These are phyloP conservation scores for Umbilicaria muhlenbergii DNA, from an alignment of 495 filamentous ascomycete genomes.

Conservation along the genomic window DNA sequence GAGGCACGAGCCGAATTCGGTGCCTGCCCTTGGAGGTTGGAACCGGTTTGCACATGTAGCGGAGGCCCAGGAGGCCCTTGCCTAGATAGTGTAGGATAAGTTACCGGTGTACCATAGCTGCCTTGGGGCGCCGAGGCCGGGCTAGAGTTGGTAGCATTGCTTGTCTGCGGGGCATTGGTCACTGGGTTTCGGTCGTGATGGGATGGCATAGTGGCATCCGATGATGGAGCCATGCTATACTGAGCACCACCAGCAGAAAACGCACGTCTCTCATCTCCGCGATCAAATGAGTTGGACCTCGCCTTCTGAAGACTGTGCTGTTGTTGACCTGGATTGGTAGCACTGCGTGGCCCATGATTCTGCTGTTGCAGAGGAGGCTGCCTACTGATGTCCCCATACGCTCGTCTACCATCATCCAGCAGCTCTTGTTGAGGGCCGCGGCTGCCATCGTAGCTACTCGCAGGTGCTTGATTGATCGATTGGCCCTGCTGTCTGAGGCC, in stretches of 20 bases:
- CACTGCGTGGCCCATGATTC: slow-evolving; percentile 5
- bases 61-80: background rate
- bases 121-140: background rate
- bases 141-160: slow-evolving; percentile 4
- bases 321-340: slow-evolving; percentile 6
- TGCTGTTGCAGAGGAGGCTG: slow-evolving; percentile 3
- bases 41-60: background rate
- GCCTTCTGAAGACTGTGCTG: background rate
- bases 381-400: background rate
- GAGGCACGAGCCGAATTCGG: background rate
- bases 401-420: slow-evolving; percentile 1
- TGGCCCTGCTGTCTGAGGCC: slow-evolving; percentile 25
- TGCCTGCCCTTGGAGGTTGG: slow-evolving; percentile 1
- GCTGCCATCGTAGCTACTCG: background rate
- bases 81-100: background rate
- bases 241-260: slow-evolving; percentile 19
- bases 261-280: slow-evolving; percentile 27
- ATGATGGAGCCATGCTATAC: slow-evolving; percentile 1
- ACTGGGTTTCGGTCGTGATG: background rate
- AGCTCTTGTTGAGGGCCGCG: slow-evolving; percentile 4
- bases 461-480: slow-evolving; percentile 7
- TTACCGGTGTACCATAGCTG: background rate
- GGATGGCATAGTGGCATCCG: slow-evolving; percentile 3
- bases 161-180: background rate
- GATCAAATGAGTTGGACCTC: slow-evolving; percentile 30